Conservation (phyloP, 2,329 filamentous ascomycete genomes). For the Davidsoniella virescens region DNA sequence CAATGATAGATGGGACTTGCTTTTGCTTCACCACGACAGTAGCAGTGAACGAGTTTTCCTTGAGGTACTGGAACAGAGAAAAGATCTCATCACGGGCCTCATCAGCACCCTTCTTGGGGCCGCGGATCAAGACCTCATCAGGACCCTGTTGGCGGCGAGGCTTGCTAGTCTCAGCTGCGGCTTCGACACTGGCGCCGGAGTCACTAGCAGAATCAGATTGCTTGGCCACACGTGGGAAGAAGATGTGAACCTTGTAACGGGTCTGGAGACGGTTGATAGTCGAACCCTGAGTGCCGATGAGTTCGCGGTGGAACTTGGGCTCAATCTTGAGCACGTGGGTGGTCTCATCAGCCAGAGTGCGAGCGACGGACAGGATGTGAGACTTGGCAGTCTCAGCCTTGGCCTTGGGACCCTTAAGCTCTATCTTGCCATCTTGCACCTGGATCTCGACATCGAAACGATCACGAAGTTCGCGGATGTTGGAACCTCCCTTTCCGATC, state of each 20-base stretch:
- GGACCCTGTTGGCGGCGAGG: slow-evolving; percentile 55
- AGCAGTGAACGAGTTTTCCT: slow-evolving; percentile 70
- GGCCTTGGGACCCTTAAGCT: slow-evolving; percentile 87
- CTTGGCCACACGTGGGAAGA: slow-evolving; percentile 65
- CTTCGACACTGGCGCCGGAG: slow-evolving; percentile 43
- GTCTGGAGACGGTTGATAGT: slow-evolving; percentile 87
- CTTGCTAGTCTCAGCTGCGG: slow-evolving; percentile 41
- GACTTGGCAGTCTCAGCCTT: slow-evolving; percentile 79
- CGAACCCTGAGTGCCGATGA: slow-evolving; percentile 75
- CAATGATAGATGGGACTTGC: slow-evolving; percentile 87
- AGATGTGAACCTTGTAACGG: slow-evolving; percentile 84
- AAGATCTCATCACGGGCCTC: slow-evolving; percentile 83
- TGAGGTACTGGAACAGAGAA: slow-evolving; percentile 72
- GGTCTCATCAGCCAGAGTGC: slow-evolving; percentile 78
- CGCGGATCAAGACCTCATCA: slow-evolving; percentile 82
- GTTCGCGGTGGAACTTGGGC: slow-evolving; percentile 80
- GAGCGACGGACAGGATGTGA: slow-evolving; percentile 63
- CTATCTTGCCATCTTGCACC: slow-evolving; percentile 83
- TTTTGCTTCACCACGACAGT: slow-evolving; percentile 75
- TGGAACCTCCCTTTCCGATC: slow-evolving; percentile 51
- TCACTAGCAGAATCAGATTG: slow-evolving; percentile 44
- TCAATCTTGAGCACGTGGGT: slow-evolving; percentile 80
- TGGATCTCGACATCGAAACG: slow-evolving; percentile 63
- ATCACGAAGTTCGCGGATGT: slow-evolving; percentile 49
- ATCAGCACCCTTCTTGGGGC: slow-evolving; percentile 84